Percentiles rank a stretch among this genome's conserved stretches.
Conservation (phyloP, 768 basidiomycete genomes). For the Boletus bicolor region DNA sequence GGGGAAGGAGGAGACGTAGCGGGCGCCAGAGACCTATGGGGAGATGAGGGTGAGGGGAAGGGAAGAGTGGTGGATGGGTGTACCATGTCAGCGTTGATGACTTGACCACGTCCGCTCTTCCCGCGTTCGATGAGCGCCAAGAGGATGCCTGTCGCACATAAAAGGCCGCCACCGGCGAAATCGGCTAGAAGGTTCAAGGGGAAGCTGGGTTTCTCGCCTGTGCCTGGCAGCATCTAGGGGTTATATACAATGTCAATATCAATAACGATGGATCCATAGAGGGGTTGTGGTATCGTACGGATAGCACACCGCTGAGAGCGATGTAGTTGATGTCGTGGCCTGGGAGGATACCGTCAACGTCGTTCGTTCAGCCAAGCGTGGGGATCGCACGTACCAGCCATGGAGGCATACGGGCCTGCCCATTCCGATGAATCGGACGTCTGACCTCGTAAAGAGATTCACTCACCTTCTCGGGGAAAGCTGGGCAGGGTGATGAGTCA, state of each 20-base stretch:
- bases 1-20: slow-evolving; percentile 74
- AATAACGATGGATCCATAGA: not conserved
- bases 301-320: slow-evolving; percentile 71
- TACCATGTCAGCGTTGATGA: slow-evolving; percentile 78
- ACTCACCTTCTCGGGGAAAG: slow-evolving; percentile 59
- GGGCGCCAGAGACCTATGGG: slow-evolving; percentile 71
- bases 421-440: slow-evolving; percentile 14
- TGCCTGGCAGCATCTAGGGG: slow-evolving; percentile 64
- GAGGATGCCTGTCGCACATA: slow-evolving; percentile 69
- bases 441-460: not conserved
- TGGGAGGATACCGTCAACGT: slow-evolving; percentile 18
- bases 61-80: not conserved
- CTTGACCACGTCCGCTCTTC: slow-evolving; percentile 65
- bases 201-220: slow-evolving; percentile 57
- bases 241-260: not conserved
- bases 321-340: slow-evolving; percentile 88
- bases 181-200: slow-evolving; percentile 79
- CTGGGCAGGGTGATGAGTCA: slow-evolving; percentile 30
- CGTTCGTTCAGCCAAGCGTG: not conserved
- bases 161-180: slow-evolving; percentile 78
- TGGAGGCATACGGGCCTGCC: slow-evolving; percentile 64
- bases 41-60: not conserved
- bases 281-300: slow-evolving; percentile 38
- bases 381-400: slow-evolving; percentile 56
- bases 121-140: slow-evolving; percentile 69